Conservation (phyloP, 2,329 filamentous ascomycete genomes). For the Stagonosporopsis chrysanthemi region DNA sequence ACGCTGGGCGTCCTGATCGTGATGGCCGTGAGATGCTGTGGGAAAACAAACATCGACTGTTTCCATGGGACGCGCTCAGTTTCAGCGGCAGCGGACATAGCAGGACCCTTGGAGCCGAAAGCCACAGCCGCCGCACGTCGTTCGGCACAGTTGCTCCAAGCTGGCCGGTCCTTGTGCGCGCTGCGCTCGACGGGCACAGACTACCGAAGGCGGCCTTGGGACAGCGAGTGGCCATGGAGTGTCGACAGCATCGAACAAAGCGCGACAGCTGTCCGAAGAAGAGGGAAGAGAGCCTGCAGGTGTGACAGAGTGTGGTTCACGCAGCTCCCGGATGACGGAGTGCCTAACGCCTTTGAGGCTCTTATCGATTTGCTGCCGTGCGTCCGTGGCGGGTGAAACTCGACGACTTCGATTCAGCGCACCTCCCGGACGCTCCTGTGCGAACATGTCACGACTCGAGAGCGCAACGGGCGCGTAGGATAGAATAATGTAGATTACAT, state of each 20-base stretch:
- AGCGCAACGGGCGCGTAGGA: constrained; percentile 25
- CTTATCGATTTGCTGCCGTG: constrained; percentile 33
- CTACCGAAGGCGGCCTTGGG: not conserved
- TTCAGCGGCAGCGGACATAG: constrained; percentile 19
- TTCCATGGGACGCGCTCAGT: constrained; percentile 12
- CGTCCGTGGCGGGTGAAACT: constrained; percentile 24
- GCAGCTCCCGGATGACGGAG: constrained; percentile 16
- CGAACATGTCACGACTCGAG: constrained; percentile 26
- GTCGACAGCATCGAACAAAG: not conserved
- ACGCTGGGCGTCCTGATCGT: not conserved
- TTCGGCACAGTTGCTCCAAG: constrained; percentile 19
- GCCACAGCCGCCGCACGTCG: constrained; percentile 19
- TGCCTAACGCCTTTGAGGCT: constrained; percentile 25
- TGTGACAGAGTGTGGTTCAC: constrained; percentile 12
- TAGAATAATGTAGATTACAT: constrained; percentile 24
- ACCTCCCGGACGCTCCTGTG: constrained; percentile 6
- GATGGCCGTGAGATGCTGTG: not conserved
- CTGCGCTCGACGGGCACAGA: not conserved
- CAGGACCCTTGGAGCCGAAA: constrained; percentile 14
- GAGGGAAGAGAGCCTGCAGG: constrained; percentile 9
- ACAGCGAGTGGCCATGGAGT: constrained; percentile 1
- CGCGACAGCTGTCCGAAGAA: not conserved
- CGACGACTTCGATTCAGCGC: constrained; percentile 17
- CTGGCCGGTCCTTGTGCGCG: constrained; percentile 2
- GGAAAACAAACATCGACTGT: constrained; percentile 7